Conservation (phyloP, 2,329 filamentous ascomycete species). For the Cladosporium phlei region DNA sequence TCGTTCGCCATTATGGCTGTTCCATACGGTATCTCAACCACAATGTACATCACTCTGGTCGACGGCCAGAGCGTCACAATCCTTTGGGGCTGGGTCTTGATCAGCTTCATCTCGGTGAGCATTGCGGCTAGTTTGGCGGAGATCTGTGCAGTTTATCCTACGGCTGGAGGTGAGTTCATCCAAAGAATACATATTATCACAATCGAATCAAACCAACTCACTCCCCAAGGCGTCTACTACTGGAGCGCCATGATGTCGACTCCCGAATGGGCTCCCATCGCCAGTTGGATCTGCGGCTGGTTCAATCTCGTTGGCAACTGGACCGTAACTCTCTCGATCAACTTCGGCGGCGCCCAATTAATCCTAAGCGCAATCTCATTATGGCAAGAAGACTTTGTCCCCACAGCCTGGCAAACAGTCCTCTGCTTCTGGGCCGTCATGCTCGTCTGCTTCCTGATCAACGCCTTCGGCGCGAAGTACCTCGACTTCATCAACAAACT, state of each 20-base stretch:
- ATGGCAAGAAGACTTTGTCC: conserved; percentile 64
- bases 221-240: conserved; percentile 56
- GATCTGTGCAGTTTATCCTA: conserved; percentile 65
- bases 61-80: conserved; percentile 66
- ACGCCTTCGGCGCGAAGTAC: conserved; percentile 59
- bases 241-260: conserved; percentile 63
- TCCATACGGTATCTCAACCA: conserved; percentile 63
- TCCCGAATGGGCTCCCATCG: conserved; percentile 60
- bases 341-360: conserved; percentile 67
- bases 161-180: conserved; percentile 47
- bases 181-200: not conserved
- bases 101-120: conserved; percentile 58
- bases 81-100: conserved; percentile 65
- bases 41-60: conserved; percentile 62
- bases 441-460: conserved; percentile 59
- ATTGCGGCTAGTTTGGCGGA: conserved; percentile 65
- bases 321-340: conserved; percentile 61
- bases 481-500: conserved; percentile 67
- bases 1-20: conserved; percentile 74
- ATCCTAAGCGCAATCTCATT: conserved; percentile 64
- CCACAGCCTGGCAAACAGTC: conserved; percentile 65
- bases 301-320: conserved; percentile 68
- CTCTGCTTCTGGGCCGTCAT: conserved; percentile 69
- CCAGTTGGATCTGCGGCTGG: conserved; percentile 68
- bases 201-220: not conserved